Conservation (phyloP, 1,284 basidiomycete species). For the Heimioporus punctisporus region DNA sequence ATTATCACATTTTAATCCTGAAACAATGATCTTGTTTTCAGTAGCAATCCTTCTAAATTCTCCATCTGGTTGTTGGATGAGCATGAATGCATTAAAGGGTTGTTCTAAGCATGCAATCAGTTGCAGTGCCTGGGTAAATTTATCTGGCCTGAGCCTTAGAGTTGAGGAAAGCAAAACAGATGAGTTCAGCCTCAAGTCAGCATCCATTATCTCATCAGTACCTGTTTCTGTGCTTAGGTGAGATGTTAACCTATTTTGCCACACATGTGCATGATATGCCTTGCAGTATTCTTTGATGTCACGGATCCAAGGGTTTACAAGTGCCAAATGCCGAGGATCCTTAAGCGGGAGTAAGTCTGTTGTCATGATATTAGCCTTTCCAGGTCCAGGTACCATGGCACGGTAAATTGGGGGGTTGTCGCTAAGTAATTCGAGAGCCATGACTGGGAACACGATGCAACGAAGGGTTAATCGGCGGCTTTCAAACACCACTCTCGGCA, state of each 20-base stretch:
- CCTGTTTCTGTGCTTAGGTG: not conserved
- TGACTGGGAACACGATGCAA: not conserved
- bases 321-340: not conserved
- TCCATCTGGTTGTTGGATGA: not conserved
- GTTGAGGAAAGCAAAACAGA: not conserved
- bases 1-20: not conserved
- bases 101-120: not conserved
- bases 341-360: not conserved
- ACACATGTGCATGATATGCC: too few species aligned
- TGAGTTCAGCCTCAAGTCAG: not conserved
- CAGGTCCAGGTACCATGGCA: not conserved
- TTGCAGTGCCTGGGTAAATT: not conserved
- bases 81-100: not conserved
- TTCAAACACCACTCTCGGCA: not conserved
- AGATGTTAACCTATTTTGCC: not conserved
- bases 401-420: not conserved
- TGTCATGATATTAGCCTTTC: not conserved
- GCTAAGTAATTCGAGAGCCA: not conserved
- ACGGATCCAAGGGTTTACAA: not conserved
- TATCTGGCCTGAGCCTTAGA: not conserved
- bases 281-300: not conserved
- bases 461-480: not conserved
- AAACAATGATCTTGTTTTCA: not conserved
- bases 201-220: not conserved
- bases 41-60: not conserved